phyloP scores from a whole-genome alignment of 2,329 filamentous ascomycete genomes.

The Fusarium heterosporum region DNA sequence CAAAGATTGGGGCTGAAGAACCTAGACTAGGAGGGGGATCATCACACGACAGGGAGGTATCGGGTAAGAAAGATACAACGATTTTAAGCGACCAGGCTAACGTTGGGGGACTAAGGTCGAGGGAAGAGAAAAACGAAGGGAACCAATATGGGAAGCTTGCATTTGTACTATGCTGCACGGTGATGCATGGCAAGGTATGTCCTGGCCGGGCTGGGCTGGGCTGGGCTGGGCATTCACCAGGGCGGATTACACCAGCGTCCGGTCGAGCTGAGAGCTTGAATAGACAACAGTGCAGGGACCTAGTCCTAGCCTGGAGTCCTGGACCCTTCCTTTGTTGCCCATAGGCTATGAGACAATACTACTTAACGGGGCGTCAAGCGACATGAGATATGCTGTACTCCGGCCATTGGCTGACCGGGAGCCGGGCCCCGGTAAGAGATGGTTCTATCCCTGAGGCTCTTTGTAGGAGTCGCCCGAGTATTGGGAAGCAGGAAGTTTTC shows the following conservation, averaged over 20 bases:
- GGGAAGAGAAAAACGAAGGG: slow-evolving; percentile 16
- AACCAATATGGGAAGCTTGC: slow-evolving; percentile 22
- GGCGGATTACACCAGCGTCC: slow-evolving; percentile 28
- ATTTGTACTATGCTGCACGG: slow-evolving; percentile 2
- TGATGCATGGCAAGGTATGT: slow-evolving; percentile 3
- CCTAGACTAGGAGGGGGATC: slow-evolving; percentile 23
- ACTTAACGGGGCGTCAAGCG: slow-evolving; percentile 8
- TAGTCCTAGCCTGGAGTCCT: slow-evolving; percentile 11
- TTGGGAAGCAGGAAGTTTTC: slow-evolving; percentile 1
- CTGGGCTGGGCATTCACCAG: slow-evolving; percentile 29
- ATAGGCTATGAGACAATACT: background rate
- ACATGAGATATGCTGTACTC: slow-evolving; percentile 32
- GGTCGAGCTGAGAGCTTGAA: slow-evolving; percentile 25
- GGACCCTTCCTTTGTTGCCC: slow-evolving; percentile 18
- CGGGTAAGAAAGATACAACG: slow-evolving; percentile 17
- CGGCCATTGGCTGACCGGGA: slow-evolving; percentile 26
- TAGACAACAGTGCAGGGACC: slow-evolving; percentile 20
- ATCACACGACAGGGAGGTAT: slow-evolving; percentile 39
- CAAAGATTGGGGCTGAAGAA: slow-evolving; percentile 20
- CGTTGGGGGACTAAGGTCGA: slow-evolving; percentile 7
- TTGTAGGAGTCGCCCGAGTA: slow-evolving; percentile 17
- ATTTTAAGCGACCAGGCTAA: slow-evolving; percentile 7
- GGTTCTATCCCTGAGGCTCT: slow-evolving; percentile 4
- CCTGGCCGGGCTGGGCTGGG: background rate
- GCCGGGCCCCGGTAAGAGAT: slow-evolving; percentile 15